Evolutionary conservation across 2,329 filamentous ascomycete species (phyloP), one percentile per base, ranked within the genome.

Genomic region (Biscogniauxia marginata): DNA sequence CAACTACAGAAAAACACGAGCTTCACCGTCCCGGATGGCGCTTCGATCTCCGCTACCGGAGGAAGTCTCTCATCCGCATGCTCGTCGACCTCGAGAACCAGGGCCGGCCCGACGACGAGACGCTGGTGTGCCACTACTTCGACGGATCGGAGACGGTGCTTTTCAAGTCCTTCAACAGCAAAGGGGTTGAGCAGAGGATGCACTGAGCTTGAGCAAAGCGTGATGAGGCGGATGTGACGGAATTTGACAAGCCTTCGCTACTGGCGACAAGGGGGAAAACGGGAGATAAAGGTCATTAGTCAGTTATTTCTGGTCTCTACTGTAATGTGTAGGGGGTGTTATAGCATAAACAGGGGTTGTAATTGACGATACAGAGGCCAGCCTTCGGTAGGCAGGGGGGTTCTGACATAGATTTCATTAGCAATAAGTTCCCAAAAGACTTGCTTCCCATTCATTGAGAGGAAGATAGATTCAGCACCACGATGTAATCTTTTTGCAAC

Each of bases 111-210:
- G 53, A 61, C 23, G n/a, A 53, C 3, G 51, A 61, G 23, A 54
- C 52, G 2, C 57, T 61, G 8, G 60, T 64, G 5, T 50, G 56
- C 13, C 58, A 65, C 25, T 65, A 46, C 44, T 65, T 63, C 46
- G 59, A 62, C 39, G 63, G 61, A 16, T 61, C 58, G 4, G 63
- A 65, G 43, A 63, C 59, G 6, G 58, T 65, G 8, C 54, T 56
- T 16, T 59, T 55, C 18, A 62, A 63, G 54, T 56, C 61, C 23
- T 57, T 46, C 46, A 46, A 57, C 30, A 21, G 4, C 1, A 16
- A 19, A 7, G 48, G 48, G 5, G 16, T 11, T 5, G 24, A 50
- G 30, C 22, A 19, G 4, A 9, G 7, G 19, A 21, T 25, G 6
- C 5, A 25, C 16, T 49, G 44, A n/a, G n/a, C n/a, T n/a, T n/a